Base-by-base conservation (phyloP, 345 rosid genomes). In the Fremontodendron californicum region DNA sequence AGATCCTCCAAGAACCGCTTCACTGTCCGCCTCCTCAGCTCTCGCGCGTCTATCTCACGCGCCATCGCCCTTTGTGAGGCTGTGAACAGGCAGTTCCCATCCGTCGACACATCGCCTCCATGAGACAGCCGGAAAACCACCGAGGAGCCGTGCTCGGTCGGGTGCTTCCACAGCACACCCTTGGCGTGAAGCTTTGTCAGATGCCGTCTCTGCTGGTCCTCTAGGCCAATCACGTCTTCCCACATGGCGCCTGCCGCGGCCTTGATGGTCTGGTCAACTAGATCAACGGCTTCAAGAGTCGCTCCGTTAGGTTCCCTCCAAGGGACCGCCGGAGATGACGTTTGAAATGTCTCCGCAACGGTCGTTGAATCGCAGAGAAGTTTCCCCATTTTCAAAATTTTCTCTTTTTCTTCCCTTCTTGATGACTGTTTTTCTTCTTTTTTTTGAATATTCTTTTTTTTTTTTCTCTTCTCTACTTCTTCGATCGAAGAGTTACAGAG, bases 11-110 rank as follows among this genome's bases (percentile, higher is more conserved):
- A 27, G 86, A 96, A 96, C 79, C 97, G 83, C 77, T 79, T 29
- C 77, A 94, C 97, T 81, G 96, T 85, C 70, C 93, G 88, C 87
- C 84, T 61, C 79, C 94, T 85, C 39, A 90, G 74, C 21, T 84
- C 97, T 9, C 87, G 90, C 84, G 96, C 97, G 94, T 93, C 92
- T 4, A 85, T 0, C 0, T 81, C 97, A 89, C 90, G 90, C 89
- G 84, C 92, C 93, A 89, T 88, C 2, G 97, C 97, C 73, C 80
- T 88, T 73, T 86, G 92, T 1, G 96, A 92, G 15, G 98, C 97
- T 8, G 98, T 94, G 91, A 96, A 96, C 3, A 96, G 82, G 83
- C 99, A 96, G 90, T 96, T 96, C 35, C 99, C 98, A 77, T 96
- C 98, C 18, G 99, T 68, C 27, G 94, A 92, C 3, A 96, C 99